Evolutionary conservation across 2,329 filamentous ascomycete species (phyloP).

Genomic region (Pseudogymnoascus sp.): DNA sequence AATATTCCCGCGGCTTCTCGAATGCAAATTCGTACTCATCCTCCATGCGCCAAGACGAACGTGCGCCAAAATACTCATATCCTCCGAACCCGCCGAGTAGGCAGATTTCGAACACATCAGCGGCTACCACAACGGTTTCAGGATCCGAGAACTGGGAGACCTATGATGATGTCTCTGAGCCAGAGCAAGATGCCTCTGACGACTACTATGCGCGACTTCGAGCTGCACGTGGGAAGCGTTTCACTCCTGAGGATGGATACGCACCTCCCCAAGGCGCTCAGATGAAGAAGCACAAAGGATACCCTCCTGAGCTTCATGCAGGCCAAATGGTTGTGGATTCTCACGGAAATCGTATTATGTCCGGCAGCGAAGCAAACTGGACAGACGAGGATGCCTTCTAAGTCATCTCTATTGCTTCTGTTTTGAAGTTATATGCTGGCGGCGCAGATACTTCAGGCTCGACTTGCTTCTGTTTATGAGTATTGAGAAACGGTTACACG

Average conservation of each 20-base stretch:
- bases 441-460: not conserved
- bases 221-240: slow-evolving; percentile 59
- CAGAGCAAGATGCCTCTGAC: slow-evolving; percentile 66
- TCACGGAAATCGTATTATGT: slow-evolving; percentile 50
- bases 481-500: slow-evolving; percentile 6
- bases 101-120: slow-evolving; percentile 62
- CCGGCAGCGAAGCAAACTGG: slow-evolving; percentile 53
- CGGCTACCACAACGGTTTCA: slow-evolving; percentile 56
- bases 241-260: slow-evolving; percentile 38
- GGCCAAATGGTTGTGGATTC: slow-evolving; percentile 42
- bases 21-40: slow-evolving; percentile 23
- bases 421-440: not conserved
- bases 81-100: slow-evolving; percentile 35
- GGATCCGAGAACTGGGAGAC: slow-evolving; percentile 98
- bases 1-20: slow-evolving; percentile 22
- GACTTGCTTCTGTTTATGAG: not conserved
- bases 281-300: slow-evolving; percentile 46
- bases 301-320: slow-evolving; percentile 42
- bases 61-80: slow-evolving; percentile 24
- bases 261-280: slow-evolving; percentile 32
- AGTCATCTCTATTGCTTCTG: not conserved
- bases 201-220: slow-evolving; percentile 82
- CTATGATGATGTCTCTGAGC: slow-evolving; percentile 76
- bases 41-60: slow-evolving; percentile 35
- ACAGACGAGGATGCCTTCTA: slow-evolving; percentile 56